These are phyloP conservation scores for Saccharomycopsis sp. DNA, from an alignment of 805 yeast genomes.

Conservation along the genomic window DNA sequence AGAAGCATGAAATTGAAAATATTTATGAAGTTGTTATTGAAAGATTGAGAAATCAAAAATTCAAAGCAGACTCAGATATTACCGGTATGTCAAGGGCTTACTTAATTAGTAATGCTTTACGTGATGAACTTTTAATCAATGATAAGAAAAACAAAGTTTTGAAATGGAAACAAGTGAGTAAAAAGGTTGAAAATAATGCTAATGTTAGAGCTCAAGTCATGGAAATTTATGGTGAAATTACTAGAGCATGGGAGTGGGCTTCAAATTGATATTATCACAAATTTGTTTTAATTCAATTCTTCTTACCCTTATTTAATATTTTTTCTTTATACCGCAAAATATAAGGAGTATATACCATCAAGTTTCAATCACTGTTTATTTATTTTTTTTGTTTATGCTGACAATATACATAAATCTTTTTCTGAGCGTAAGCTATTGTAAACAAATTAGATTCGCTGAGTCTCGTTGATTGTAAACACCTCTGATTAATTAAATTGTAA, in stretches of 20 bases:
- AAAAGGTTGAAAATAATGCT: slow-evolving; percentile 51
- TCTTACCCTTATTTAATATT: no score
- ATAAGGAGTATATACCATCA: no score
- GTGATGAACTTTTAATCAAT: slow-evolving; percentile 47
- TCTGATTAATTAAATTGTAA: no score
- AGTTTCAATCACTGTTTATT: no score
- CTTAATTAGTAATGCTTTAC: slow-evolving; percentile 60
- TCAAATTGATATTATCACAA: slow-evolving; percentile 24
- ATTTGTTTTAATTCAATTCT: no score
- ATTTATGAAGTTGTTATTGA: slow-evolving; percentile 38
- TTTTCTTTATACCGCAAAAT: no score
- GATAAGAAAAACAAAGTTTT: slow-evolving; percentile 33
- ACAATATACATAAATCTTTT: no score
- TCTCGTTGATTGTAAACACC: no score
- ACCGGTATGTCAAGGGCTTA: slow-evolving; percentile 32
- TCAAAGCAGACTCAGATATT: slow-evolving; percentile 24
- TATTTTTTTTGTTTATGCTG: no score
- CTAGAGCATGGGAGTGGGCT: slow-evolving; percentile 85
- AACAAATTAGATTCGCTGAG: no score
- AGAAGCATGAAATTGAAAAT: slow-evolving; percentile 33
- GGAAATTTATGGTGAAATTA: slow-evolving; percentile 80
- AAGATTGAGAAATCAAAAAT: slow-evolving; percentile 39
- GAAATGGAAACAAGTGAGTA: slow-evolving; percentile 51
- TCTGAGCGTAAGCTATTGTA: no score
- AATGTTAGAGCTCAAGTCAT: slow-evolving; percentile 50